Conservation (phyloP, 108 stramenopile species). For the Mediolabrus comicus region DNA sequence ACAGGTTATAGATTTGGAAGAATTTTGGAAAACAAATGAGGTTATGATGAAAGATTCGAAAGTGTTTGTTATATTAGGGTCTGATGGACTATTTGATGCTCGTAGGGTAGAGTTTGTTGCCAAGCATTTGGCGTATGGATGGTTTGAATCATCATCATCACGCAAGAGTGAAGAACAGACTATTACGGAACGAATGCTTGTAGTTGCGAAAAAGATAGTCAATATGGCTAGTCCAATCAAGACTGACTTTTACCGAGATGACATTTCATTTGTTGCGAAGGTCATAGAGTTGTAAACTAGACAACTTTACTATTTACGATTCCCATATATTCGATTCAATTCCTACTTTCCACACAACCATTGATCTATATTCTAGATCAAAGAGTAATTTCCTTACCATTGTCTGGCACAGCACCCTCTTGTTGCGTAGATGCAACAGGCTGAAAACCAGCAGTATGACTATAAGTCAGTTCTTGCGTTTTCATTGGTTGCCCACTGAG, state of each 20-base stretch:
- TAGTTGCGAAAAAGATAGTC: constrained; percentile 23
- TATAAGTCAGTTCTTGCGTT: not conserved
- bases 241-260: constrained; percentile 37
- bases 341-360: not conserved
- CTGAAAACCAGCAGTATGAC: not conserved
- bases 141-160: constrained; percentile 25
- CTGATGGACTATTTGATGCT: constrained; percentile 72
- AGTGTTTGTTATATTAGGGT: constrained; percentile 62
- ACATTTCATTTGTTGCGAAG: constrained; percentile 42
- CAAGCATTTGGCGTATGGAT: constrained; percentile 51
- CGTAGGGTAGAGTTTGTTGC: constrained; percentile 54
- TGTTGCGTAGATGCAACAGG: not conserved
- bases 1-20: constrained; percentile 49
- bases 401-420: not conserved
- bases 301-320: too few relatives aligned
- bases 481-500: not conserved
- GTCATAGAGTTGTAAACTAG: constrained; percentile 20
- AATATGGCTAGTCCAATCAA: constrained; percentile 36
- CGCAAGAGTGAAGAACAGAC: not conserved
- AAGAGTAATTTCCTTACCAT: not conserved
- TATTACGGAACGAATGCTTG: constrained; percentile 7
- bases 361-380: not conserved
- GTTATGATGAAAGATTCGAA: constrained; percentile 2
- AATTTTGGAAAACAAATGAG: constrained; percentile 18
- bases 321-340: too few relatives aligned